Evolutionary conservation across 331 rosid species (phyloP).

Genomic region (Cydonia oblonga): DNA sequence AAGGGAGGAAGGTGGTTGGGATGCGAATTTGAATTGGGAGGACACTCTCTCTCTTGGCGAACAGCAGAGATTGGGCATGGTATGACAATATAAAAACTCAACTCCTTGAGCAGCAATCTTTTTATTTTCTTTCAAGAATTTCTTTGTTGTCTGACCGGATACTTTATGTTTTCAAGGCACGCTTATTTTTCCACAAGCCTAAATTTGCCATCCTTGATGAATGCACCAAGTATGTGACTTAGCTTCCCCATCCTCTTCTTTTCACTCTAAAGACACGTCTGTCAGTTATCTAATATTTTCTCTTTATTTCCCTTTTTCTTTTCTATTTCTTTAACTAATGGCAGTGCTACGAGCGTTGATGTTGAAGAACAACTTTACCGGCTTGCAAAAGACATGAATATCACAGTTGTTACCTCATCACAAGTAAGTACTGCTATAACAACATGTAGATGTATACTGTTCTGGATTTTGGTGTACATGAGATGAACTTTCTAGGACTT

Average conservation of each 20-base stretch:
- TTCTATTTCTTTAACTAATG: conserved; percentile 1
- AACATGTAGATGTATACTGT: not conserved
- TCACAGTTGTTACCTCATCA: conserved; percentile 88
- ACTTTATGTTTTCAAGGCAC: conserved; percentile 50
- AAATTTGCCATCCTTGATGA: conserved; percentile 90
- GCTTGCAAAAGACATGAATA: conserved; percentile 73
- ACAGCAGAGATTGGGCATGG: conserved; percentile 99
- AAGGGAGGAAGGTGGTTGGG: conserved; percentile 77
- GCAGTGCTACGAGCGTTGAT: conserved; percentile 94
- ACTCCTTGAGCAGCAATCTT: not conserved
- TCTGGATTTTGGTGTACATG: not conserved
- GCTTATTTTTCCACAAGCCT: conserved; percentile 91
- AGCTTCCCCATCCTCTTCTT: not conserved
- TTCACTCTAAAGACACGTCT: not conserved
- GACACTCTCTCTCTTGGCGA: conserved; percentile 91
- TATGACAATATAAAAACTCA: conserved; percentile 16
- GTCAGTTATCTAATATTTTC: not conserved
- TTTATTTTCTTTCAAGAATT: not conserved
- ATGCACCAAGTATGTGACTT: conserved; percentile 82
- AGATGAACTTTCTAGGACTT: not conserved
- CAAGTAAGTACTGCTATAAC: conserved; percentile 47
- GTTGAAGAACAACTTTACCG: conserved; percentile 87
- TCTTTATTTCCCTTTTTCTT: not conserved
- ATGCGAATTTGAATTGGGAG: conserved; percentile 84
- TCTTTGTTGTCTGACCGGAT: not conserved